Conservation (phyloP, 129 eudicot genomes). For the Centaurea solstitialis region DNA sequence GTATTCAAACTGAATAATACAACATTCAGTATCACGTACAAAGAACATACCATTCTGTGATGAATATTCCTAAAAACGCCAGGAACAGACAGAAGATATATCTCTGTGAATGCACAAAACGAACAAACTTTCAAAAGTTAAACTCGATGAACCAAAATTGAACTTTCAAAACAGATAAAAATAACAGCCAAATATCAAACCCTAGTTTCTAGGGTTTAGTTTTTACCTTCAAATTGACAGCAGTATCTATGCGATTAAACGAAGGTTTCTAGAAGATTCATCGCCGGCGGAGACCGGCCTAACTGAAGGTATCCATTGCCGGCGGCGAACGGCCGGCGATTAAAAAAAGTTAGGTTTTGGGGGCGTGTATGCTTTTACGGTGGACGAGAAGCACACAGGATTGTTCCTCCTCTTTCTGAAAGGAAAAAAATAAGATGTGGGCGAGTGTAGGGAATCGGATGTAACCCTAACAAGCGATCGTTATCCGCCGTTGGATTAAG, state of each 20-base stretch:
- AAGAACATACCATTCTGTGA: slow-evolving; percentile 38
- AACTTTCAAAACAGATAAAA: too few species aligned
- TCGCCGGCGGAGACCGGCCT: slow-evolving; percentile 35
- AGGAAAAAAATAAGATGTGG: neutral
- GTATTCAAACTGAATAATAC: too few species aligned
- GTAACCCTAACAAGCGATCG: neutral
- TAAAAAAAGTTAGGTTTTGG: slow-evolving; percentile 29
- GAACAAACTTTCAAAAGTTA: too few species aligned
- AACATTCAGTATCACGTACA: too few species aligned
- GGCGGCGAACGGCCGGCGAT: slow-evolving; percentile 39
- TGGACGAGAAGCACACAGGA: slow-evolving; percentile 49
- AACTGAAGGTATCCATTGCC: slow-evolving; percentile 24
- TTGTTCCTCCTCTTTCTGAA: slow-evolving; percentile 19
- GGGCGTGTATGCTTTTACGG: slow-evolving; percentile 24
- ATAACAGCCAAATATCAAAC: too few species aligned
- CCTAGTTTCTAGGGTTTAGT: neutral
- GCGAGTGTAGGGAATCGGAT: slow-evolving; percentile 11
- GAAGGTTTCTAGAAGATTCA: slow-evolving; percentile 13
- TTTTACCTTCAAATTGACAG: slow-evolving; percentile 5
- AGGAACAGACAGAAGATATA: slow-evolving; percentile 6
- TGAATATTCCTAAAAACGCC: slow-evolving; percentile 15
- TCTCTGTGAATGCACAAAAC: too few species aligned
- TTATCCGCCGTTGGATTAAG: slow-evolving; percentile 25
- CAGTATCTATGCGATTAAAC: slow-evolving; percentile 6
- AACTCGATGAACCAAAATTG: too few species aligned